These are phyloP conservation scores for Collybia sordida DNA, from an alignment of 768 basidiomycete genomes.

Conservation along the genomic window DNA sequence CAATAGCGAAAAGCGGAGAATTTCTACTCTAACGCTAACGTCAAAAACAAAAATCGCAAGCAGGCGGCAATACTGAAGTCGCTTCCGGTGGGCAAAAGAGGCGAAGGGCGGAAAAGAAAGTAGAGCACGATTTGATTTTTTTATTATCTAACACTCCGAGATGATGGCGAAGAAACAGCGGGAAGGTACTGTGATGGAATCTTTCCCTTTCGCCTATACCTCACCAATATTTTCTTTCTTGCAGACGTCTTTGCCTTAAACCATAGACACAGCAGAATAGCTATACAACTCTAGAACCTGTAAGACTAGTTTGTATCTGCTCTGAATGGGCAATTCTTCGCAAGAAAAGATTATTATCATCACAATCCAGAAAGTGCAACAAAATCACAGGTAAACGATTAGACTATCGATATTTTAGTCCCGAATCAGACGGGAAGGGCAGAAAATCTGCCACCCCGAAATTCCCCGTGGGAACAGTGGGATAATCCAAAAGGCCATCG, in stretches of 20 bases:
- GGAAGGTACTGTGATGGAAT: conserved; percentile 4
- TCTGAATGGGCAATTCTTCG: too few species aligned
- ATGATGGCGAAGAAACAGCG: conserved; percentile 9
- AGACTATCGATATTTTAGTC: too few species aligned
- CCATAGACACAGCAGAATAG: too few species aligned
- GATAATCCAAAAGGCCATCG: conserved; percentile 35
- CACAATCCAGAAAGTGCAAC: too few species aligned
- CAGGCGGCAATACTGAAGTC: conserved; percentile 63
- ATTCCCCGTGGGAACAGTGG: conserved; percentile 36
- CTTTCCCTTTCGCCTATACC: neutral
- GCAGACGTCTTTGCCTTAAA: neutral
- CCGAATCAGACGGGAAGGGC: too few species aligned
- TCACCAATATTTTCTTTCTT: neutral
- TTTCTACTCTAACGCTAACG: conserved; percentile 83
- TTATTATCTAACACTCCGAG: neutral
- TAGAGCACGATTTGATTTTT: conserved; percentile 15
- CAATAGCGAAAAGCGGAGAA: conserved; percentile 81
- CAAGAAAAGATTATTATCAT: too few species aligned
- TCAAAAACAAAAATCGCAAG: conserved; percentile 82
- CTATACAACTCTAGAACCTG: too few species aligned
- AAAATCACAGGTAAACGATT: too few species aligned
- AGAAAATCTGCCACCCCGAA: neutral
- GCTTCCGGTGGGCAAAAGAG: conserved; percentile 51
- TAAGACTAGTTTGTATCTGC: too few species aligned
- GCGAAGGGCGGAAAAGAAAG: conserved; percentile 36